phyloP scores from a whole-genome alignment of 2,329 filamentous ascomycete genomes.

The Helminthosporium solani region DNA sequence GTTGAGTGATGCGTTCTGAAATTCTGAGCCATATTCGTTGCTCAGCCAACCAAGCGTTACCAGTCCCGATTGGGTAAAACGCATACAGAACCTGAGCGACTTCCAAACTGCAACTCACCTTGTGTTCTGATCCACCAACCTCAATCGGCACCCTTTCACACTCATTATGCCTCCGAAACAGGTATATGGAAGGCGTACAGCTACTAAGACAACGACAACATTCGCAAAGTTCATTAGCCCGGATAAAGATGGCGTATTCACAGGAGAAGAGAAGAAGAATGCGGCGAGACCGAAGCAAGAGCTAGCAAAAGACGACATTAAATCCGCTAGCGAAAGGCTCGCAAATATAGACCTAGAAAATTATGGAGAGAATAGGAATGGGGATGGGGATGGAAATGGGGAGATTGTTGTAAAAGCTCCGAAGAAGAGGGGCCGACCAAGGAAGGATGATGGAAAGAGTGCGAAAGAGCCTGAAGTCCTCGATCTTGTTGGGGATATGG shows the following conservation, averaged over 20 bases:
- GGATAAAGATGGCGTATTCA: slow-evolving; percentile 20
- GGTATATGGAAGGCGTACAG: slow-evolving; percentile 44
- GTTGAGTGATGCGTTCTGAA: too few species aligned
- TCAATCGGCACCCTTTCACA: slow-evolving; percentile 2
- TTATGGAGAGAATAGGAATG: slow-evolving; percentile 1
- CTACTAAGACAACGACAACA: slow-evolving; percentile 11
- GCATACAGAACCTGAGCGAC: slow-evolving; percentile 8
- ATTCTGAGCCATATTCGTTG: slow-evolving; percentile 7
- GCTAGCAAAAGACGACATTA: not conserved
- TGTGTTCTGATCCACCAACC: not conserved
- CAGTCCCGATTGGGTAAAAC: slow-evolving; percentile 7
- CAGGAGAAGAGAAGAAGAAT: not conserved
- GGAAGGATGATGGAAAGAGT: not conserved
- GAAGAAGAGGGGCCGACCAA: not conserved
- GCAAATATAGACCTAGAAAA: not conserved
- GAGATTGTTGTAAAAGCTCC: not conserved
- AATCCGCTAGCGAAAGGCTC: not conserved
- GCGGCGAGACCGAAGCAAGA: not conserved
- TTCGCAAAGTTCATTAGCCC: slow-evolving; percentile 32
- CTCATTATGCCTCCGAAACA: slow-evolving; percentile 35
- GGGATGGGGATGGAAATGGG: not conserved
- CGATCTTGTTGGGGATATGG: not conserved
- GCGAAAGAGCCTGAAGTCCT: not conserved
- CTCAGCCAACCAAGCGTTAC: slow-evolving; percentile 6
- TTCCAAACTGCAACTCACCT: slow-evolving; percentile 1